phyloP scores from a whole-genome alignment of 306 rosid species.

The Vicia sativa region DNA sequence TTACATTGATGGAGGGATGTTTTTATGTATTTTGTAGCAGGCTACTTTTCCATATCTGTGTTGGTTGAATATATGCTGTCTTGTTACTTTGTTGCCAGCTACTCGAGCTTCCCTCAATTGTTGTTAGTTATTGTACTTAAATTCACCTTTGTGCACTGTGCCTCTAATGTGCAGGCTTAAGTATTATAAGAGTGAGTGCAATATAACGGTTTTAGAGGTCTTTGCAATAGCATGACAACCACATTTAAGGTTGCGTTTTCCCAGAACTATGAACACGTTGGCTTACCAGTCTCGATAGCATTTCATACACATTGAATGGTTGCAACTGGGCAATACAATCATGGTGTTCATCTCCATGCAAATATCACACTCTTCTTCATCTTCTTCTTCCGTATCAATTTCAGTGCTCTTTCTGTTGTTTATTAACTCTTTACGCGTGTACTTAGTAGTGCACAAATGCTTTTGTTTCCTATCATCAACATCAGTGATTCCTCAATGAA shows the following conservation, averaged over 20 bases:
- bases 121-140: no score
- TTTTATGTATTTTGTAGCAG: slow-evolving; percentile 41
- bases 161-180: slow-evolving; percentile 43
- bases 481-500: slow-evolving; percentile 76
- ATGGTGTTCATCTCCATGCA: slow-evolving; percentile 84
- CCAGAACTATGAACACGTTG: not conserved
- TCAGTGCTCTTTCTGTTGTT: slow-evolving; percentile 67
- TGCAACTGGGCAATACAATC: slow-evolving; percentile 84
- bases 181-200: slow-evolving; percentile 22
- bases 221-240: no score
- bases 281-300: slow-evolving; percentile 83
- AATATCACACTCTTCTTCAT: slow-evolving; percentile 85
- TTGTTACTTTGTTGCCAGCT: slow-evolving; percentile 40
- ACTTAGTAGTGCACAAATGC: slow-evolving; percentile 55
- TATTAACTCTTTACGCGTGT: slow-evolving; percentile 46
- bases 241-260: no score
- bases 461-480: slow-evolving; percentile 82
- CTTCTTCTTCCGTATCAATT: slow-evolving; percentile 70
- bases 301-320: slow-evolving; percentile 74
- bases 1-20: slow-evolving; percentile 37
- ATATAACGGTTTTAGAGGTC: not conserved
- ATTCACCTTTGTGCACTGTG: slow-evolving; percentile 35
- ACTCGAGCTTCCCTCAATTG: slow-evolving; percentile 44
- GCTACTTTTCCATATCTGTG: slow-evolving; percentile 46
- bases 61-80: slow-evolving; percentile 35